Conservation (phyloP, 176 grass and related monocot species). For the Themeda triandra region DNA sequence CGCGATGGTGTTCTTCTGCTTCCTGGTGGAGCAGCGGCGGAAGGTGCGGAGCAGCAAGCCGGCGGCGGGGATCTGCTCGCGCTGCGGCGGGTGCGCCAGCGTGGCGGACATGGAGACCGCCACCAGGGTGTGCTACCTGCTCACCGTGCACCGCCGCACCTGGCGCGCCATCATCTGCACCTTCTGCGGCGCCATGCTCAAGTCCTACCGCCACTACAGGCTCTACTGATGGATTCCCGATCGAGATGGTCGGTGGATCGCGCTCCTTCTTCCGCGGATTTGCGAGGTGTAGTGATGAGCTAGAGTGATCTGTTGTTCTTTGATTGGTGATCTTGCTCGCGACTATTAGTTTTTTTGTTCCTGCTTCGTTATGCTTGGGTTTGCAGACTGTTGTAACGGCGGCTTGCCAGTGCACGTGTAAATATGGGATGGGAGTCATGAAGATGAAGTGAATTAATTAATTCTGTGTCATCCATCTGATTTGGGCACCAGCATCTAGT, state of each 20-base stretch:
- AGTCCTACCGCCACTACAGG: slow-evolving; percentile 81
- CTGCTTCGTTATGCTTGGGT: not conserved
- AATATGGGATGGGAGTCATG: not conserved
- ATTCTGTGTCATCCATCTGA: not conserved
- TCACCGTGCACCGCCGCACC: slow-evolving; percentile 64
- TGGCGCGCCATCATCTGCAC: slow-evolving; percentile 99
- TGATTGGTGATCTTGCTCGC: not conserved
- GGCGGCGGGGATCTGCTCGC: slow-evolving; percentile 96
- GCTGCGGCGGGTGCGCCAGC: slow-evolving; percentile 89
- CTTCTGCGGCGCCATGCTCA: slow-evolving; percentile 98
- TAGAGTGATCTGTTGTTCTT: not conserved
- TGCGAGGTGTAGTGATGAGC: not conserved
- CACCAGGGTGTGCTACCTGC: slow-evolving; percentile 86
- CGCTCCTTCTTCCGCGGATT: not conserved
- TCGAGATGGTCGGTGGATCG: not conserved
- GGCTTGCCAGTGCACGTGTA: slow-evolving; percentile 3
- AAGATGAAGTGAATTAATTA: not conserved
- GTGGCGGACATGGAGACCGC: slow-evolving; percentile 98
- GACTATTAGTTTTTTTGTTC: not conserved
- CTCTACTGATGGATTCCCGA: slow-evolving; percentile 17
- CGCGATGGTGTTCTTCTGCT: slow-evolving; percentile 92
- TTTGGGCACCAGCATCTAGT: not conserved
- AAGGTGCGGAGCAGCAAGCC: slow-evolving; percentile 98
- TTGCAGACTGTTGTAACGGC: slow-evolving; percentile 9
- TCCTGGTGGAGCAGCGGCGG: slow-evolving; percentile 88